Evolutionary conservation across 768 basidiomycete genomes (phyloP).

Genomic region (Pleurotus platypus): DNA sequence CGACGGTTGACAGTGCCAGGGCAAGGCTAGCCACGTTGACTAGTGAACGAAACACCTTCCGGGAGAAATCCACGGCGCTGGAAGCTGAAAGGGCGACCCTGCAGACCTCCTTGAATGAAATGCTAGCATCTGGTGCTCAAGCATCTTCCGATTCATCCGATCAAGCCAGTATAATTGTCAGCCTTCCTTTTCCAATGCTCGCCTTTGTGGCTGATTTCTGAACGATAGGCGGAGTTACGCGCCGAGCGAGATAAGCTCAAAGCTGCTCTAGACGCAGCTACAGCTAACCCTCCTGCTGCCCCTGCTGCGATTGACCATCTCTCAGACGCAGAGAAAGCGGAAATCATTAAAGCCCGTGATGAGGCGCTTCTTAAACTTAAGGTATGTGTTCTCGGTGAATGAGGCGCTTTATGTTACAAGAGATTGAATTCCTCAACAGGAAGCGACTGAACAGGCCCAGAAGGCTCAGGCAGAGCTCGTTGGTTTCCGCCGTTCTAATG

Average conservation of each 20-base stretch:
- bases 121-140: slow-evolving; percentile 11
- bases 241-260: slow-evolving; percentile 63
- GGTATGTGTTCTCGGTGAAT: slow-evolving; percentile 27
- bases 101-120: slow-evolving; percentile 17
- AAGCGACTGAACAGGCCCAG: slow-evolving; percentile 37
- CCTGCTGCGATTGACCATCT: slow-evolving; percentile 26
- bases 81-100: slow-evolving; percentile 17
- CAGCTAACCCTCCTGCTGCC: slow-evolving; percentile 17
- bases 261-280: slow-evolving; percentile 32
- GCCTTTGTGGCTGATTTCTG: too few species aligned
- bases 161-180: slow-evolving; percentile 34
- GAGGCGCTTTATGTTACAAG: background rate
- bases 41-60: slow-evolving; percentile 27
- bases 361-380: slow-evolving; percentile 58
- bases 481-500: slow-evolving; percentile 38
- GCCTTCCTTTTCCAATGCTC: slow-evolving; percentile 10
- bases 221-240: slow-evolving; percentile 43
- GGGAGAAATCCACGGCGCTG: slow-evolving; percentile 16
- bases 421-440: slow-evolving; percentile 18
- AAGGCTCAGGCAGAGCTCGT: slow-evolving; percentile 42
- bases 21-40: slow-evolving; percentile 31
- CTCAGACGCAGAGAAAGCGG: slow-evolving; percentile 61
- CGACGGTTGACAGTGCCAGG: slow-evolving; percentile 21
- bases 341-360: slow-evolving; percentile 53
- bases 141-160: slow-evolving; percentile 11